Base-by-base conservation (phyloP, 306 rosid genomes). In the Vicia faba region DNA sequence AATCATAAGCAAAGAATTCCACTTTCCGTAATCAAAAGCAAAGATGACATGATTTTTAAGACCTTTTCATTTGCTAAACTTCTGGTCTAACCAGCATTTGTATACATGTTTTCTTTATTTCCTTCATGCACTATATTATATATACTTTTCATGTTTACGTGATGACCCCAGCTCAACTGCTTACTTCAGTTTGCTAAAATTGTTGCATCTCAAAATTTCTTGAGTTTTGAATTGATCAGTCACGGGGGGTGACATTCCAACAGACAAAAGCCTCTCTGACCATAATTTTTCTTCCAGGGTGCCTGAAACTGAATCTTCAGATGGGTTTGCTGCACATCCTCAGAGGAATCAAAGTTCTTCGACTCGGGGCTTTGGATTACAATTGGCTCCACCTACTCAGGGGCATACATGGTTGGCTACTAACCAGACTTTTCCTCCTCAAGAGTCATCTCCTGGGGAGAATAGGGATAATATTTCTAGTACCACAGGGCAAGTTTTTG, bases 301-400 rank as follows among this genome's bases (percentile, higher is more conserved):
- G 82, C 75, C 64, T 28, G 89, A 84, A 31, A 80, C 82, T 53
- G 93, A 92, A 87, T 81, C 81, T 73, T 87, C 92, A 60, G 96
- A 89, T 75, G 98, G 96, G 71, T 77, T 86, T 53, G 74, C 67
- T 43, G 83, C 83, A 72, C 88, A 83, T 70, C 55, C 82, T 66
- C 91, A 58, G 49, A 78, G 61, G 73, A 89, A 77, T 81, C 96
- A 72, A 53, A 72, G 85, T 57, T 76, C 84, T 55, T 88, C 63
- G 43, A 78, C 86, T 67, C 96, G 87, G 75, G 88, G 89, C 66
- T 89, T 87, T 78, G 89, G 95, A 80, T 83, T 92, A 72, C 98
- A 89, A 75, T 76, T 92, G 88, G 98, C 88, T 54, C 98, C 92
- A 71, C 98, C 98, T 48, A 75, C 88, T 64, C 96, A 92, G 83